phyloP scores from a whole-genome alignment of 306 rosid species.

The Hippophae gyantsensis region DNA sequence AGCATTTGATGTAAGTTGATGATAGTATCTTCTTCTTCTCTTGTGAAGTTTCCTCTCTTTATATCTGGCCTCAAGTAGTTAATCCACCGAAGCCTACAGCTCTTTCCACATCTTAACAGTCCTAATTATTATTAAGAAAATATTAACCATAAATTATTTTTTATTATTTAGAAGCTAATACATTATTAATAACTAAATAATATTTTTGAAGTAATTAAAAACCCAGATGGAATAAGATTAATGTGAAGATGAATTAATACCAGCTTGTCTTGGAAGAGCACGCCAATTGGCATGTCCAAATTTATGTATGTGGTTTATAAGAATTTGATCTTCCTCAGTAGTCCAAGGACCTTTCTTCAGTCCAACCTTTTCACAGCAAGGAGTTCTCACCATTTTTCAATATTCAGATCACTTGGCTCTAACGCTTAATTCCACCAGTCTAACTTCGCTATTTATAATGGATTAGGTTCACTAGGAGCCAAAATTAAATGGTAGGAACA shows the following conservation, averaged over 20 bases:
- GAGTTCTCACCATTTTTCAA: slow-evolving; percentile 69
- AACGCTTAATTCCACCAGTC: no score
- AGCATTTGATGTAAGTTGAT: slow-evolving; percentile 54
- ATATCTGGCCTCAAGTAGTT: slow-evolving; percentile 83
- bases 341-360: slow-evolving; percentile 92
- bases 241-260: slow-evolving; percentile 20
- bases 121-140: slow-evolving; percentile 25
- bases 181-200: no score
- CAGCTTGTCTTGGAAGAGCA: slow-evolving; percentile 88
- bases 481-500: no score
- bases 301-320: slow-evolving; percentile 44
- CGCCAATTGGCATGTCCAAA: slow-evolving; percentile 91
- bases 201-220: no score
- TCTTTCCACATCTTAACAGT: slow-evolving; percentile 81
- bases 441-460: no score
- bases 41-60: slow-evolving; percentile 89
- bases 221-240: no score
- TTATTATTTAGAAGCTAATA: no score
- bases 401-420: neutral
- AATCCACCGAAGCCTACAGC: slow-evolving; percentile 85
- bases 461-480: no score
- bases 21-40: slow-evolving; percentile 70
- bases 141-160: neutral
- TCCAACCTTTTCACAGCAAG: slow-evolving; percentile 93
- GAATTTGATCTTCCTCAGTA: slow-evolving; percentile 67